Evolutionary conservation across 83 land plant species (phyloP).

Genomic region (Thuja plicata): DNA sequence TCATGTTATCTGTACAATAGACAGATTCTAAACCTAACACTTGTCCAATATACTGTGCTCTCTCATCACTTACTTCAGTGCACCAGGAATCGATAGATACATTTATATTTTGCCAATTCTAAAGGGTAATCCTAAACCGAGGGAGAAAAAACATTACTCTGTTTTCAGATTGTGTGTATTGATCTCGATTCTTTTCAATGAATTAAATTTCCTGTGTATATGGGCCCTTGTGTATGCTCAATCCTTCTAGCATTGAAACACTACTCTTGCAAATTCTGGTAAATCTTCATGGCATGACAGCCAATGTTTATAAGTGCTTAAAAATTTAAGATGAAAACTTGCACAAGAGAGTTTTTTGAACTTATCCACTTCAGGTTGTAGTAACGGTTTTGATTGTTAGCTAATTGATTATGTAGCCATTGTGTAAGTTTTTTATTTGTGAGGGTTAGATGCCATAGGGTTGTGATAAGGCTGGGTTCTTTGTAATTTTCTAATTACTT

Average conservation of each 20-base stretch:
- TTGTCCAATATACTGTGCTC: background rate
- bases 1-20: too few relatives aligned
- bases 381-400: background rate
- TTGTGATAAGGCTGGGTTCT: background rate
- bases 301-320: background rate
- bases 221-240: background rate
- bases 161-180: background rate
- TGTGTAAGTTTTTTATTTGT: background rate
- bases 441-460: background rate
- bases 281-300: background rate
- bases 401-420: background rate
- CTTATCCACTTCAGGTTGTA: background rate
- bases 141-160: background rate
- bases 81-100: background rate
- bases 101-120: background rate
- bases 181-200: background rate
- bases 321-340: too few relatives aligned
- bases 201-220: background rate
- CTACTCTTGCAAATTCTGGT: background rate
- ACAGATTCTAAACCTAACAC: background rate
- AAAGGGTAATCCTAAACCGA: background rate
- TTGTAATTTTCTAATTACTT: background rate
- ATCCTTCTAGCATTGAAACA: background rate
- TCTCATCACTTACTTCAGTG: background rate
- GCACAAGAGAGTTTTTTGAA: background rate